Evolutionary conservation across 1,139 yeast species (phyloP).

Genomic region (Yamadazyma spencermartinsiae): DNA sequence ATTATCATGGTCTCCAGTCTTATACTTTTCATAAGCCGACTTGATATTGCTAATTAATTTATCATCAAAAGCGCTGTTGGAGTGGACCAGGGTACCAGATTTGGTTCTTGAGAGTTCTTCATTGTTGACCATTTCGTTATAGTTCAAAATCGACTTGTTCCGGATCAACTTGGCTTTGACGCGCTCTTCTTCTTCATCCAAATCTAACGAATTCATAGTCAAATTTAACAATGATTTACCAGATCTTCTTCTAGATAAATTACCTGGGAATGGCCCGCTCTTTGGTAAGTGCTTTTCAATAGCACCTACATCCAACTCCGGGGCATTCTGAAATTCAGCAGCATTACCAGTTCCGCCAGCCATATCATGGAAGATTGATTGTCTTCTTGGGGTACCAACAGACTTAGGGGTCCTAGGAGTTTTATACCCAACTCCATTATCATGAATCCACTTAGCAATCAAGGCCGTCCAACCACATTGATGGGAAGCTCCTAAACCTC

Average conservation of each 20-base stretch:
- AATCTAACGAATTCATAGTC: conserved; percentile 65
- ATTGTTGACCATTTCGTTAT: conserved; percentile 20
- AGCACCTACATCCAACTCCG: conserved; percentile 32
- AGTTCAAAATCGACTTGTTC: conserved; percentile 19
- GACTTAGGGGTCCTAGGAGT: conserved; percentile 53
- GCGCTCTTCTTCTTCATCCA: conserved; percentile 59
- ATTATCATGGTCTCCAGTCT: conserved; percentile 35
- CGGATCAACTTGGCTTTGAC: conserved; percentile 20
- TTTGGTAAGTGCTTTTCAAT: conserved; percentile 39
- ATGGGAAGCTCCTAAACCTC: conserved; percentile 94
- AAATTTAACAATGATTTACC: conserved; percentile 68
- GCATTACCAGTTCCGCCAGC: conserved; percentile 10
- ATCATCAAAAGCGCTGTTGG: conserved; percentile 34
- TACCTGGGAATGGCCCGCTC: conserved; percentile 57
- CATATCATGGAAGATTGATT: conserved; percentile 27
- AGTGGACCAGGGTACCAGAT: conserved; percentile 39
- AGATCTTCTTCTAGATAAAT: conserved; percentile 62
- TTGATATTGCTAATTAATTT: conserved; percentile 51
- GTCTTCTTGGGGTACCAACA: conserved; percentile 33
- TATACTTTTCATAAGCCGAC: conserved; percentile 52
- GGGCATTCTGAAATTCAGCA: conserved; percentile 4
- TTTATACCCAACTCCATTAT: conserved; percentile 74
- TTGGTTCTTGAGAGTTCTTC: conserved; percentile 30
- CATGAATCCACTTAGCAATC: conserved; percentile 92
- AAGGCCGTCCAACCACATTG: conserved; percentile 98